Conservation (phyloP, 2,329 filamentous ascomycete species). For the Penicillium corylophilum region DNA sequence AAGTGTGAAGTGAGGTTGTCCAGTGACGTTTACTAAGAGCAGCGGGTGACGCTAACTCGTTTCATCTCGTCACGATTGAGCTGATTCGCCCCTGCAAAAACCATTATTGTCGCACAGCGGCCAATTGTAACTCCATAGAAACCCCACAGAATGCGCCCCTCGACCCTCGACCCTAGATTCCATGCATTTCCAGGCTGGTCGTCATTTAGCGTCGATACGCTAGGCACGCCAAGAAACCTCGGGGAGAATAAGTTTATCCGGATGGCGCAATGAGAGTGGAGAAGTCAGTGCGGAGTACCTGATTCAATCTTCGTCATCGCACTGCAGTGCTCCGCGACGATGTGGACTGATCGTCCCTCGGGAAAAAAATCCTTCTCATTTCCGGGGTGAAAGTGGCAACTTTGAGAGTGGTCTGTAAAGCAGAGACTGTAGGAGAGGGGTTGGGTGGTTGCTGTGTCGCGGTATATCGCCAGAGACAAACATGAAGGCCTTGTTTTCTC, state of each 20-base stretch:
- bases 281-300: constrained; percentile 11
- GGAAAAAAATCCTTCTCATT: not conserved
- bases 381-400: not conserved
- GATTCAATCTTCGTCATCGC: constrained; percentile 13
- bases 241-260: constrained; percentile 1
- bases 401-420: not conserved
- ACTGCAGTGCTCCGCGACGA: constrained; percentile 7
- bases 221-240: not conserved
- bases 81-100: constrained; percentile 20
- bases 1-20: constrained; percentile 31
- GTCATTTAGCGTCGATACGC: not conserved
- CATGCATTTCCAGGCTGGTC: not conserved
- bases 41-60: constrained; percentile 26
- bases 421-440: not conserved
- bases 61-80: constrained; percentile 15
- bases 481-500: not conserved
- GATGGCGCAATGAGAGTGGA: constrained; percentile 17
- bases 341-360: not conserved
- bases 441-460: not conserved
- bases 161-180: not conserved
- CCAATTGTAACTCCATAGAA: not conserved
- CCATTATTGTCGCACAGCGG: constrained; percentile 11
- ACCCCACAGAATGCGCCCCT: not conserved
- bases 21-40: constrained; percentile 36
- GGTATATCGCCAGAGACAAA: not conserved